Percentiles rank a stretch among this genome's conserved stretches.
Evolutionary conservation across 768 basidiomycete genomes (phyloP).

Genomic region (Cantharellus cinnabarinus): DNA sequence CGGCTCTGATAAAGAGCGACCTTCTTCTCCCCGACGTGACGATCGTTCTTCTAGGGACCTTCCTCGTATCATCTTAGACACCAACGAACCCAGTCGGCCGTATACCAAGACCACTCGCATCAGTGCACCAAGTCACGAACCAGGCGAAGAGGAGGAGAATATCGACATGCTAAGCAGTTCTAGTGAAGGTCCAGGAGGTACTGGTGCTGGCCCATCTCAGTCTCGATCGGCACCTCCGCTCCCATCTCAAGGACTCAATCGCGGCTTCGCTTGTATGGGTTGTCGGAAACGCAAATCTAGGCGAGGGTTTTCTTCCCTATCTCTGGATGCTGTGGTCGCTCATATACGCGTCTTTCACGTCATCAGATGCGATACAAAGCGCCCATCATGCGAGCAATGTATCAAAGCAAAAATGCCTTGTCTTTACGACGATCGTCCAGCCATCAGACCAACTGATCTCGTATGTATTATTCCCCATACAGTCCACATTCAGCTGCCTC

Average conservation of each 20-base stretch:
- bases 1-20: too few relatives aligned
- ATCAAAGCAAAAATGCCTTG: background rate
- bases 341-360: background rate
- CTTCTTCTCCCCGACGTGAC: too few relatives aligned
- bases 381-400: conserved; percentile 1
- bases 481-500: background rate
- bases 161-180: too few relatives aligned
- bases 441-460: background rate
- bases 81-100: too few relatives aligned
- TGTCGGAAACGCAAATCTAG: background rate
- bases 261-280: background rate
- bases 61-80: too few relatives aligned
- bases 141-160: too few relatives aligned
- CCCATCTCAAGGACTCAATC: background rate
- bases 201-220: too few relatives aligned
- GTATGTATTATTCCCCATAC: background rate
- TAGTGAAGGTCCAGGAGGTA: too few relatives aligned
- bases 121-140: too few relatives aligned
- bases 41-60: too few relatives aligned
- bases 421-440: background rate
- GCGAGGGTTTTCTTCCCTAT: background rate
- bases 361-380: background rate
- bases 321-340: background rate
- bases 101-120: too few relatives aligned
- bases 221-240: background rate